These are phyloP conservation scores for Emergomyces pasteurianus DNA, from an alignment of 2,329 filamentous ascomycete species.

Conservation along the genomic window DNA sequence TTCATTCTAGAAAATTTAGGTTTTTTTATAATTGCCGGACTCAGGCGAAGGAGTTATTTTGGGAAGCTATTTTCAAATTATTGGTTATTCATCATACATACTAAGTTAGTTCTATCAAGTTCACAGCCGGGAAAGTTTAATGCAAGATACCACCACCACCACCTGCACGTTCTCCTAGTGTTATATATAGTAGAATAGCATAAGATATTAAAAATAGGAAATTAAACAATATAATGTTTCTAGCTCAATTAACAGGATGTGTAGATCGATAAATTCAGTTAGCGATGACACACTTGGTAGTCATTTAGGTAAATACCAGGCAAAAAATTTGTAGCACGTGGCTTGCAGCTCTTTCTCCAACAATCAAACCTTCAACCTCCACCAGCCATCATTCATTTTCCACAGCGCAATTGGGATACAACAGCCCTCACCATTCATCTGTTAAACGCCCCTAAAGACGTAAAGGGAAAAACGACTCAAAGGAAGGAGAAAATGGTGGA, in stretches of 20 bases:
- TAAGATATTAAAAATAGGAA: neutral
- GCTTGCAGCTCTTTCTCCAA: neutral
- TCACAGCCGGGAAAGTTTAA: neutral
- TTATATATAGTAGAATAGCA: neutral
- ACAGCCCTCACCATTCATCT: neutral
- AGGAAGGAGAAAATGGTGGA: conserved; percentile 32
- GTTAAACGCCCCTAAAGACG: neutral
- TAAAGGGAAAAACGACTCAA: neutral
- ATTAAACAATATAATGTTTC: neutral
- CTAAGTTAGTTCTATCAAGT: too few relatives aligned
- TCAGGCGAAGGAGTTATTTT: neutral
- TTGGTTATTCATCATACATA: neutral
- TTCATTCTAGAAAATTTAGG: neutral
- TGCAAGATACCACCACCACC: neutral
- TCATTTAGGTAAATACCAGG: too few relatives aligned
- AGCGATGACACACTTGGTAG: neutral
- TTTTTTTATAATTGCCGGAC: neutral
- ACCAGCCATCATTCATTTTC: neutral
- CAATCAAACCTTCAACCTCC: neutral
- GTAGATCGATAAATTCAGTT: neutral
- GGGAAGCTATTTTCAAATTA: neutral
- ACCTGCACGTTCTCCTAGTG: neutral
- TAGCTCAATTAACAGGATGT: neutral
- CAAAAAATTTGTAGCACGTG: neutral
- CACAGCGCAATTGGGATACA: neutral